Base-by-base conservation (phyloP, 345 rosid genomes). In the Eucalyptus tenuipes region DNA sequence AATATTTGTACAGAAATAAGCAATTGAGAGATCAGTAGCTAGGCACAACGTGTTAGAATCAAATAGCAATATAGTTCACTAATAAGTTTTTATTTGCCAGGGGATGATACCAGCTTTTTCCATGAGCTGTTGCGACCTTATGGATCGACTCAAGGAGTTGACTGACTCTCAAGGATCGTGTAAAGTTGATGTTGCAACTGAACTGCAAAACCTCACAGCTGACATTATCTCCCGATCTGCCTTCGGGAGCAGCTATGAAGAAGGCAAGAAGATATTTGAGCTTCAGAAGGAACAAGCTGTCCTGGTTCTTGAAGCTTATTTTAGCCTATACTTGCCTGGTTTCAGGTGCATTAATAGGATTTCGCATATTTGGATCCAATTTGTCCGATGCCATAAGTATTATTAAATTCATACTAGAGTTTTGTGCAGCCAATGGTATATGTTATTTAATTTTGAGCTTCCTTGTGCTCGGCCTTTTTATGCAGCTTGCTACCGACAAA, bases 221-320 rank as follows among this genome's bases (percentile, higher is more conserved):
- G 95, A 93, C 90, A 89, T 89, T 82, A 92, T 92, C 89, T 93
- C 95, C 33, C 87, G 92, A 59, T 91, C 93, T 25, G 95, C 93
- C 31, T 93, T 95, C 33, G 95, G 94, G 87, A 92, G 94, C 91
- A 94, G 81, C 89, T 93, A 92, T 88, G 92, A 92, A 90, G 91
- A 93, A 93, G 95, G 94, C 33, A 92, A 91, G 90, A 91, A 91
- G 59, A 90, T 92, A 57, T 94, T 94, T 86, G 86, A 90, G 31
- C 94, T 91, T 86, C 94, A 91, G 71, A 92, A 90, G 6, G 92
- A 93, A 88, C 86, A 89, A 45, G 66, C 90, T 13, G n/a, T 49
- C 37, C 52, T 93, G 49, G 88, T 88, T 31, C 31, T 94, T 64
- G 94, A 93, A 90, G 91, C 93, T 10, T 89, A 93, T 92, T 89